Conservation (phyloP, 257 asterid genomes). For the Hygrophila difformis region DNA sequence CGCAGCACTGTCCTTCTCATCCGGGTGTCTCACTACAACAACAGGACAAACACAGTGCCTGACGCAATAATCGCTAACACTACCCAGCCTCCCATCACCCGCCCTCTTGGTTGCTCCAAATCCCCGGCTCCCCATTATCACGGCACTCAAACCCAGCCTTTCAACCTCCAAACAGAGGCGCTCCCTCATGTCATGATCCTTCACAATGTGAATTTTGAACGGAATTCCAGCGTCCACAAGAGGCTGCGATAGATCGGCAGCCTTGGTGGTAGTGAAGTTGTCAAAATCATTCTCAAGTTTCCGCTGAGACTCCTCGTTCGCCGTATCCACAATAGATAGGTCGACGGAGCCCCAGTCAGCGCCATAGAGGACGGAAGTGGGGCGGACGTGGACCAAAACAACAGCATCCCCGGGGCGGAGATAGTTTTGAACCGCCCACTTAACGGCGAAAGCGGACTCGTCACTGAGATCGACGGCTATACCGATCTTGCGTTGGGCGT, state of each 20-base stretch:
- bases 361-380: constrained; percentile 54
- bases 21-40: constrained; percentile 50
- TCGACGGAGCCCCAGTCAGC: constrained; percentile 63
- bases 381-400: constrained; percentile 44
- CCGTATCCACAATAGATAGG: constrained; percentile 37
- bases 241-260: constrained; percentile 45
- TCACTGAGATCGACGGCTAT: constrained; percentile 52
- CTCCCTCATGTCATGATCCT: constrained; percentile 60
- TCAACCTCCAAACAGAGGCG: constrained; percentile 54
- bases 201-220: constrained; percentile 49
- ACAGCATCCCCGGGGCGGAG: constrained; percentile 60
- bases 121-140: constrained; percentile 57
- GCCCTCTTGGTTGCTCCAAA: constrained; percentile 48
- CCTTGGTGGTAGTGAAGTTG: constrained; percentile 37
- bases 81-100: constrained; percentile 46
- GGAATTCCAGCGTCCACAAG: constrained; percentile 52
- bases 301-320: constrained; percentile 30
- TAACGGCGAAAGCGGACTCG: constrained; percentile 51
- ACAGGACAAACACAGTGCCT: constrained; percentile 65
- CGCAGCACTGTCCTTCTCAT: constrained; percentile 26
- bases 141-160: constrained; percentile 45
- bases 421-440: constrained; percentile 46
- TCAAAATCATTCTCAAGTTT: constrained; percentile 49
- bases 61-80: constrained; percentile 62
- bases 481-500: constrained; percentile 46